A percentile compares a stretch with the other conserved stretches of the same genome.
These are phyloP conservation scores for Xylariaceae sp. DNA, from an alignment of 2,329 filamentous ascomycete genomes.

Conservation along the genomic window DNA sequence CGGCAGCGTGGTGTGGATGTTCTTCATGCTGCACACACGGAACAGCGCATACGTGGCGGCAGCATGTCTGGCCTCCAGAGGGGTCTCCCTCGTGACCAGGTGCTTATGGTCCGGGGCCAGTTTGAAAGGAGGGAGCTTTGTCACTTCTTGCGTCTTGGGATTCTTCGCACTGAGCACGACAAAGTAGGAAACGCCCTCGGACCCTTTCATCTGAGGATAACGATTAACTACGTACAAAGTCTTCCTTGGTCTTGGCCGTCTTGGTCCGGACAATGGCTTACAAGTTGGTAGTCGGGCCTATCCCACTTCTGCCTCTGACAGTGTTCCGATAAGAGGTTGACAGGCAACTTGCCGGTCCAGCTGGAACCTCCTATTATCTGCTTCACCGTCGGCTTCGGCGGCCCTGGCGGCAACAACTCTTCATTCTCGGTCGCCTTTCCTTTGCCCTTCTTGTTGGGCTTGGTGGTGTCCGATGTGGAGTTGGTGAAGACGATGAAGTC, in stretches of 20 bases:
- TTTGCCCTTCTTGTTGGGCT: slow-evolving; percentile 38
- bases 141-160: slow-evolving; percentile 74
- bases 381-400: slow-evolving; percentile 59
- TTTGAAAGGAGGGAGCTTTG: slow-evolving; percentile 73
- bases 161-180: slow-evolving; percentile 74
- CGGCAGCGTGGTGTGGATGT: slow-evolving; percentile 89
- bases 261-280: slow-evolving; percentile 35
- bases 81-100: slow-evolving; percentile 68
- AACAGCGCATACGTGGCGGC: slow-evolving; percentile 89
- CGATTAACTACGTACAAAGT: slow-evolving; percentile 23
- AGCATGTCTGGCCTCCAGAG: slow-evolving; percentile 88
- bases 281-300: slow-evolving; percentile 84
- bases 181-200: slow-evolving; percentile 71
- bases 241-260: too few species aligned
- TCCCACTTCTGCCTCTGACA: slow-evolving; percentile 96
- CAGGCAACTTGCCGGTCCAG: slow-evolving; percentile 95
- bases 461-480: slow-evolving; percentile 49
- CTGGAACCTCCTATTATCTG: slow-evolving; percentile 90
- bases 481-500: slow-evolving; percentile 54
- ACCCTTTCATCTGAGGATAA: slow-evolving; percentile 50
- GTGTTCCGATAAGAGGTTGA: slow-evolving; percentile 89
- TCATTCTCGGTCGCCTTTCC: slow-evolving; percentile 24
- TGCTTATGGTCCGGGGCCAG: slow-evolving; percentile 72
- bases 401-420: slow-evolving; percentile 35
- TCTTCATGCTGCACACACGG: slow-evolving; percentile 90